Base-by-base conservation (phyloP, 257 asterid species). In the Paraleonurus japonicus region DNA sequence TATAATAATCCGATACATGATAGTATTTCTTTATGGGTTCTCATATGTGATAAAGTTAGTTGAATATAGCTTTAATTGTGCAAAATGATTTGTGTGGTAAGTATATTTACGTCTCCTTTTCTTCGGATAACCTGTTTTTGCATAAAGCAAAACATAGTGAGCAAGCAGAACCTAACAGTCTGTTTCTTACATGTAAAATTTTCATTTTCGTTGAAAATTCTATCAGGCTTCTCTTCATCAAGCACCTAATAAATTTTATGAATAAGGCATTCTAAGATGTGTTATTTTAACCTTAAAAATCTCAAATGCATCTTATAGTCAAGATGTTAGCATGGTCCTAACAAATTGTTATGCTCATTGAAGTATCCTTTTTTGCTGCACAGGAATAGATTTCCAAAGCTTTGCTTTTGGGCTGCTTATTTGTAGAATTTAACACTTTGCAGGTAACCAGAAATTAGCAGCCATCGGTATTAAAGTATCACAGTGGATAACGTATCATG, bases 401-500 rank as follows among this genome's bases (percentile, higher is more conserved):
- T 41, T 43, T 0, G 19, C 4, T 47, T 45, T n/a, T 16, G 20
- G 22, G 54, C 9, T 47, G 22, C 9, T 45, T 47, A 24, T 15
- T 55, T 10, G 54, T 28, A 13, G 9, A 43, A 24, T 61, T 67
- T 24, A 51, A 63, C 67, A 65, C 24, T 50, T 83, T 72, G 2
- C 89, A 94, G 99, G 89, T 63, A 75, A 87, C 39, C 33, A 53
- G 73, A 94, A 91, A 83, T 30, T 94, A 77, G 98, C 96, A 32
- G 99, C 98, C 30, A 82, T 91, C 20, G 99, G 98, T 27, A 77
- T 94, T 24, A 85, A 80, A 82, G 96, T 85, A 19, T 85, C 95
- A 0, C 81, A 75, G 41, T 91, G 99, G 95, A 84, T 91, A 65
- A 70, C 98, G 4, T 88, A 75, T 80, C 99, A 91, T 75, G 96